Evolutionary conservation across 768 basidiomycete species (phyloP).

Genomic region (Termitomyces sp.): DNA sequence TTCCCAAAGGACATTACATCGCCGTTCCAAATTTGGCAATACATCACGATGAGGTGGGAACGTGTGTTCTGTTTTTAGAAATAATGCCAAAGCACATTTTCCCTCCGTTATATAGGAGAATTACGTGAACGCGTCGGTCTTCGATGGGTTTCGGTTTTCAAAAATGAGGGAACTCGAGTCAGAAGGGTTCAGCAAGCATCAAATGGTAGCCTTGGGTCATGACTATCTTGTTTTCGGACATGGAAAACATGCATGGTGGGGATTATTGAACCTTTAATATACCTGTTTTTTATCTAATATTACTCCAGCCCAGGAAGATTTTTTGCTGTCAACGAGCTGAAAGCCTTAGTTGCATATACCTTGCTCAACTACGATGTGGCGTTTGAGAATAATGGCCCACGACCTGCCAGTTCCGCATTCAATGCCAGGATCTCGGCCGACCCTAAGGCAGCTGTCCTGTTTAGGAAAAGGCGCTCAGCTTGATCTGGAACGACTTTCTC

Average conservation of each 20-base stretch:
- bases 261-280: background rate
- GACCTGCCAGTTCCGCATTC: constrained; percentile 2
- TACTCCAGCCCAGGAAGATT: constrained; percentile 32
- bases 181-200: constrained; percentile 19
- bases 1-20: constrained; percentile 21
- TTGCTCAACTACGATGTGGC: constrained; percentile 34
- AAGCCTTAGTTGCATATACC: constrained; percentile 30
- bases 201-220: constrained; percentile 21
- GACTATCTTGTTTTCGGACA: constrained; percentile 16
- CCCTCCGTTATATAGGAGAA: constrained; percentile 3
- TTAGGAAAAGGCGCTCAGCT: constrained; percentile 21
- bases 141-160: constrained; percentile 36
- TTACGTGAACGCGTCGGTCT: constrained; percentile 18
- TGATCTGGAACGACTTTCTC: background rate
- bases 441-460: constrained; percentile 28
- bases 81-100: background rate
- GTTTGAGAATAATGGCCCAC: constrained; percentile 5
- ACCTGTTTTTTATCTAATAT: background rate
- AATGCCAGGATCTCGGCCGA: constrained; percentile 20
- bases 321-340: constrained; percentile 34
- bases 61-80: background rate
- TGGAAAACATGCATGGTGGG: constrained; percentile 10
- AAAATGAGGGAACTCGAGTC: constrained; percentile 20
- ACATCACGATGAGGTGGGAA: constrained; percentile 8
- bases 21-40: constrained; percentile 7